Evolutionary conservation across 139 green algal species (phyloP).

Genomic region (Dunaliella sp.): DNA sequence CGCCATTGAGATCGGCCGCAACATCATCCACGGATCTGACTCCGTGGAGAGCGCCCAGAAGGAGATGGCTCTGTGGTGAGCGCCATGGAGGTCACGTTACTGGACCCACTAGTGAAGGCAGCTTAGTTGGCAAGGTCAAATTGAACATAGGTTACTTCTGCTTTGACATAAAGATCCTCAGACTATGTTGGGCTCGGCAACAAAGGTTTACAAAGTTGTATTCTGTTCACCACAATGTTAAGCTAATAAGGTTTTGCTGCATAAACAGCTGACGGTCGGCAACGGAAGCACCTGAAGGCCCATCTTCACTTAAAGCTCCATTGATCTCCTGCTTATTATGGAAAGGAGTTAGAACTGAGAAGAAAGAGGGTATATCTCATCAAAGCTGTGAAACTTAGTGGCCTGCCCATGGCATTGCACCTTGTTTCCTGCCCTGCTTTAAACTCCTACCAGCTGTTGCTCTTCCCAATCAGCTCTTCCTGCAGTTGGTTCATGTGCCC

Average conservation of each 20-base stretch:
- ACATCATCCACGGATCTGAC: conserved; percentile 94
- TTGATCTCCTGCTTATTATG: no score
- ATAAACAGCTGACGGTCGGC: background rate
- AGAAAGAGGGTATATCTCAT: no score
- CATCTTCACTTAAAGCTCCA: no score
- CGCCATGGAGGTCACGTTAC: background rate
- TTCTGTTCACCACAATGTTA: background rate
- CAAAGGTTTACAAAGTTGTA: background rate
- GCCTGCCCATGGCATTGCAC: no score
- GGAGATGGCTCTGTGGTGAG: conserved; percentile 95
- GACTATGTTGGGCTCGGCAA: background rate
- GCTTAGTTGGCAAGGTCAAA: background rate
- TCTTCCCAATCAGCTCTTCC: no score
- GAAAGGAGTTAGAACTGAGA: no score
- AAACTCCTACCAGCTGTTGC: no score
- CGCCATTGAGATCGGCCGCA: conserved; percentile 83
- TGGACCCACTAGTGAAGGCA: background rate
- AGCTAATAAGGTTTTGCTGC: background rate
- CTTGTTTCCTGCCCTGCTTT: no score
- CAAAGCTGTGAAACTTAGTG: no score
- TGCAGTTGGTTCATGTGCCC: no score
- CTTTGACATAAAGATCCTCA: background rate
- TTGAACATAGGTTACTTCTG: background rate
- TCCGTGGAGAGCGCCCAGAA: conserved; percentile 88
- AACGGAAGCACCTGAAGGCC: no score